phyloP scores from a whole-genome alignment of 2,329 filamentous ascomycete species.

The Dryadomyces sulphureus region DNA sequence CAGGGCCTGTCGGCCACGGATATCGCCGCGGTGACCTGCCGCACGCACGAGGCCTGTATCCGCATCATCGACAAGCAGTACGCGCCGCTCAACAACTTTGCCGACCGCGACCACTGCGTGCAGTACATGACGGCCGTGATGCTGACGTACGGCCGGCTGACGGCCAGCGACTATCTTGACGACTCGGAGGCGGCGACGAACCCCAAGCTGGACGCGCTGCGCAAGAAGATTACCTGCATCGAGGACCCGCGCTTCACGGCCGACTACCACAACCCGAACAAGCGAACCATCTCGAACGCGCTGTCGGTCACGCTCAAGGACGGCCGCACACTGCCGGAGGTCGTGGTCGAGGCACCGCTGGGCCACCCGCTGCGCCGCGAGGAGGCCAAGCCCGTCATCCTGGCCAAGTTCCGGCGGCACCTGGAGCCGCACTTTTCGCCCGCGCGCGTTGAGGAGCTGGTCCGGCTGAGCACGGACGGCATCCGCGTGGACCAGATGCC shows the following conservation, averaged over 20 bases:
- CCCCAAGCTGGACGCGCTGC: conserved; percentile 75
- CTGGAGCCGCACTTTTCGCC: conserved; percentile 69
- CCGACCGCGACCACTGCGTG: conserved; percentile 97
- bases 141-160: conserved; percentile 87
- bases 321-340: conserved; percentile 79
- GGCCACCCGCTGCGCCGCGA: conserved; percentile 83
- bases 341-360: conserved; percentile 84
- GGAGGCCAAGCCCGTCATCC: conserved; percentile 94
- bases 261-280: conserved; percentile 88
- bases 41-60: conserved; percentile 95
- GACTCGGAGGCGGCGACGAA: conserved; percentile 85
- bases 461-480: conserved; percentile 62
- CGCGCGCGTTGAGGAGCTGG: conserved; percentile 64
- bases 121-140: conserved; percentile 98
- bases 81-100: conserved; percentile 94
- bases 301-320: conserved; percentile 91
- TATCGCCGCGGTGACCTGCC: conserved; percentile 85
- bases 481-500: conserved; percentile 65
- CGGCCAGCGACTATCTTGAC: conserved; percentile 87
- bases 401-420: conserved; percentile 92
- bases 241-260: conserved; percentile 89
- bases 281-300: conserved; percentile 95
- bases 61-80: conserved; percentile 97
- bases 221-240: conserved; percentile 87
- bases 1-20: conserved; percentile 85